These are phyloP conservation scores for Hippophae rhamnoides DNA, from an alignment of 306 rosid genomes.

Conservation along the genomic window DNA sequence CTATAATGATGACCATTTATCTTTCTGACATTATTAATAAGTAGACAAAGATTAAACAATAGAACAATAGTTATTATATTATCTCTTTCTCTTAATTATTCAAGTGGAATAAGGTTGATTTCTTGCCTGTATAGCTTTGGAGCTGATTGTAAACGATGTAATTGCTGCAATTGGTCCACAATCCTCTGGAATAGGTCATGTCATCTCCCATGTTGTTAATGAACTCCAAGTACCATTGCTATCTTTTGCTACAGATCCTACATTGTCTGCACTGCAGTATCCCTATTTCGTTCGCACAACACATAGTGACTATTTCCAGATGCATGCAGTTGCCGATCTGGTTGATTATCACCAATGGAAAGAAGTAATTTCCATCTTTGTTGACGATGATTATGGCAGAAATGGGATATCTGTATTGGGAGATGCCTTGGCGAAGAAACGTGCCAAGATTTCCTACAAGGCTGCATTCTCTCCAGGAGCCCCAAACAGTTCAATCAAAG, in stretches of 20 bases:
- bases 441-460: slow-evolving; percentile 64
- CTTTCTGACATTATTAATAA: no score
- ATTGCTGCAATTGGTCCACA: slow-evolving; percentile 80
- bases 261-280: slow-evolving; percentile 68
- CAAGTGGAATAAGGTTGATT: slow-evolving; percentile 11
- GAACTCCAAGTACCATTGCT: slow-evolving; percentile 89
- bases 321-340: slow-evolving; percentile 76
- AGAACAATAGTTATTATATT: no score
- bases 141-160: slow-evolving; percentile 69
- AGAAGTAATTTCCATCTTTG: slow-evolving; percentile 70
- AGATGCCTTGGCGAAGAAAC: slow-evolving; percentile 61
- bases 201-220: slow-evolving; percentile 71
- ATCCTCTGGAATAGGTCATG: slow-evolving; percentile 85
- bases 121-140: slow-evolving; percentile 60
- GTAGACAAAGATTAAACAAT: no score
- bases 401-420: slow-evolving; percentile 62
- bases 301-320: slow-evolving; percentile 67
- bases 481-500: slow-evolving; percentile 21
- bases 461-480: slow-evolving; percentile 62
- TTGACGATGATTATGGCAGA: slow-evolving; percentile 81
- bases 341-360: slow-evolving; percentile 57
- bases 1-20: no score
- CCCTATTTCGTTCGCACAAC: slow-evolving; percentile 73
- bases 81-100: not conserved
- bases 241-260: slow-evolving; percentile 88